Evolutionary conservation across 1,139 yeast species (phyloP), one percentile per base, ranked within the genome.

Genomic region (Pichia sp.): DNA sequence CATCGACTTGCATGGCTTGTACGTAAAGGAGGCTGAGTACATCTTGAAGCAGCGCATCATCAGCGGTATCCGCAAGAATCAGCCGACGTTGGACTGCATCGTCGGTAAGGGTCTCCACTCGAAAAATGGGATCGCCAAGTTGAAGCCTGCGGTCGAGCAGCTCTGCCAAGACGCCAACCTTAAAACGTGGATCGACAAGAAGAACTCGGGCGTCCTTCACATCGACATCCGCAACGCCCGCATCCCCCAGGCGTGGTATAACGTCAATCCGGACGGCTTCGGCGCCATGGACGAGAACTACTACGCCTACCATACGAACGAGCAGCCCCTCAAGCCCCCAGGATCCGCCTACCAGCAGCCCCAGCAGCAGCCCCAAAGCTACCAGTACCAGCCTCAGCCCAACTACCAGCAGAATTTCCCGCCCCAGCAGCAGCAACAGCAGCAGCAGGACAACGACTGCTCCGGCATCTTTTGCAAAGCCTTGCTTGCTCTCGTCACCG

Each of bases 91-190:
- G 49, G 76, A 78, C 57, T 89, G 89, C 19, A 92, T 93, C 67
- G 97, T 90, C 10, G 98, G 98, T 13, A 92, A 92, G 70, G 99
- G 98, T 11, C 67, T 83, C 51, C 98, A 93, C 68, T 88, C 97
- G 0, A 76, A 79, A 50, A 75, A 83, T 62, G 95, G 95, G 36
- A 81, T 89, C 51, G 93, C 97, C 51, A 92, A 90, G 70, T 72
- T 93, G 63, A 88, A 86, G 69, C 97, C 97, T 1, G 97, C 97
- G 0, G 83, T 90, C 16, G 93, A 88, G 65, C 79, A 82, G 47
- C 72, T 90, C 67, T 90, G 96, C 69, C 69, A 73, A 45, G 86
- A 87, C 62, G 80, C 85, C 54, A 73, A 80, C 16, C 76, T 92
- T 62, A 77, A 70, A 32, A 83, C 81, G 62, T 75, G 81, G 60